Conservation (phyloP, 495 filamentous ascomycete genomes). For the Glonium stellatum region DNA sequence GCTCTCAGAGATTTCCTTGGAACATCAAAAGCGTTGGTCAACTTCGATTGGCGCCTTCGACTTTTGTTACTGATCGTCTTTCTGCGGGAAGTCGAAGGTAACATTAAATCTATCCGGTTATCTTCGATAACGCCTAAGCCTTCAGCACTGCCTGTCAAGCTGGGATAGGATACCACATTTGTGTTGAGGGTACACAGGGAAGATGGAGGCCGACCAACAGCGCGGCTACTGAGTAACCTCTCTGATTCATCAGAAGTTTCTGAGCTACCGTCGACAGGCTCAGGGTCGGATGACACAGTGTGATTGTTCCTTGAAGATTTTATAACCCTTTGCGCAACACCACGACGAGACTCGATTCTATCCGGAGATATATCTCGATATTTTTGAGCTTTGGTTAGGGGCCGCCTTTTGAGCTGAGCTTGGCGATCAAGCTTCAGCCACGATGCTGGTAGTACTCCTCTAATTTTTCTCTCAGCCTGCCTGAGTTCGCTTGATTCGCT, state of each 20-base stretch:
- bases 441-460: conserved; percentile 84
- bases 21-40: conserved; percentile 22
- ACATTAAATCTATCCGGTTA: conserved; percentile 53
- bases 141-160: conserved; percentile 6
- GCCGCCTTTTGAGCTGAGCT: conserved; percentile 35
- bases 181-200: neutral
- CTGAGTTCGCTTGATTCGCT: conserved; percentile 29
- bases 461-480: conserved; percentile 52
- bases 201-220: neutral
- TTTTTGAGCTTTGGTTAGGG: conserved; percentile 17
- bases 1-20: conserved; percentile 26
- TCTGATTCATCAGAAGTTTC: conserved; percentile 23
- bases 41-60: conserved; percentile 27
- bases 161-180: neutral
- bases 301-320: neutral
- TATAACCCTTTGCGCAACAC: conserved; percentile 38
- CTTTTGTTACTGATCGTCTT: conserved; percentile 5
- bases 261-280: neutral
- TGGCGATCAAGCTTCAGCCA: conserved; percentile 70
- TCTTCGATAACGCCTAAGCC: conserved; percentile 42
- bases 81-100: conserved; percentile 34
- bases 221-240: neutral
- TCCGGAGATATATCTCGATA: conserved; percentile 14
- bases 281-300: neutral
- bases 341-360: conserved; percentile 41